Base-by-base conservation (phyloP, 441 rosid species). In the Melastoma candidum region DNA sequence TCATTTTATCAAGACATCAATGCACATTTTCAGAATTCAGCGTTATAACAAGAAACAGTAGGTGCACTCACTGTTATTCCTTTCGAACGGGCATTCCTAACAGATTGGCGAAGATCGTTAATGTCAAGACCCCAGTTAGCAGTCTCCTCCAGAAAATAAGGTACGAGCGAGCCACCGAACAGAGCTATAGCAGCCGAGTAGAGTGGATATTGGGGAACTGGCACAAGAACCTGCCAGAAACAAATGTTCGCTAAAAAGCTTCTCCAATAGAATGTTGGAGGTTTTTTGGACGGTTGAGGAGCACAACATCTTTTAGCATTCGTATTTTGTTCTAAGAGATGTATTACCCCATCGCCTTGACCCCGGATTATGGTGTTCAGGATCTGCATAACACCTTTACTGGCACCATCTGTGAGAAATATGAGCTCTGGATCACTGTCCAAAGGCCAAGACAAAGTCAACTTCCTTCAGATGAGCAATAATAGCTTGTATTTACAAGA, bases 321-420 rank as follows among this genome's bases (percentile, higher is more conserved):
- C 1, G 32, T 26, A 22, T n/a, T 12, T 11, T 45, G 13, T n/a
- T 45, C 49, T 47, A 66, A 71, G 60, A 53, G 48, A 36, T 26
- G 56, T 45, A 14, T 76, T 79, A 92, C 97, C 86, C 97, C 97
- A 32, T 92, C 98, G 48, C 87, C 65, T 58, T 66, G 72, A 54
- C 95, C 92, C 6, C 95, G 87, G 60, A 92, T 92, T 46, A 88
- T 70, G 47, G 86, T 68, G 59, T 81, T 85, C 78, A 88, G 71
- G 65, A 82, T 85, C 75, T 88, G 95, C 97, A 85, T 92, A 54
- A 92, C 95, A 74, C 95, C 97, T 80, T 85, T 92, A 79, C 98
- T 88, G 9, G 98, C 98, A 69, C 97, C 98, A 74, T 84, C 97
- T 12, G 98, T 88, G 59, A 92, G 98, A 68, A 70, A 92, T 67